phyloP scores from a whole-genome alignment of 768 basidiomycete species.

The Boletus huronensis region DNA sequence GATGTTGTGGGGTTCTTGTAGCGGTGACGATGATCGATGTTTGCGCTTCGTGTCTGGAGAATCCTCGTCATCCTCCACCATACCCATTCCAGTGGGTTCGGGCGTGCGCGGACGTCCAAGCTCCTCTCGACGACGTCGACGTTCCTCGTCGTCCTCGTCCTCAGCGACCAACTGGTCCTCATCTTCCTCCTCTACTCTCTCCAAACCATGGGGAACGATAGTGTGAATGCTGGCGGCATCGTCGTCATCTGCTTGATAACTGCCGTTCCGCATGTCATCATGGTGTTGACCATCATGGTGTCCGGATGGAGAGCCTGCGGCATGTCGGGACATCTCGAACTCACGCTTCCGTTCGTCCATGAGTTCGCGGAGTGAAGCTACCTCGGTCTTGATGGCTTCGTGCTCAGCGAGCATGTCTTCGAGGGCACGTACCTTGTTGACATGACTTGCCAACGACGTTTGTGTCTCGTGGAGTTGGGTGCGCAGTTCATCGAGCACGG shows the following conservation, averaged over 20 bases:
- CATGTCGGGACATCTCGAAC: conserved; percentile 30
- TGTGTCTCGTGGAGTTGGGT: conserved; percentile 84
- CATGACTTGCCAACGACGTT: conserved; percentile 65
- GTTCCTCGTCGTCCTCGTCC: conserved; percentile 47
- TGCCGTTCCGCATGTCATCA: conserved; percentile 12
- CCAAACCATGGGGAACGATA: conserved; percentile 63
- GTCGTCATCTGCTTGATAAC: conserved; percentile 54
- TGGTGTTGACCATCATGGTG: conserved; percentile 19
- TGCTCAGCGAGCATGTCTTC: conserved; percentile 83
- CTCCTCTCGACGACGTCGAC: conserved; percentile 45
- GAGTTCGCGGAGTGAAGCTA: conserved; percentile 65
- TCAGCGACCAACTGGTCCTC: conserved; percentile 48
- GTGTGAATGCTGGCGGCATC: conserved; percentile 73
- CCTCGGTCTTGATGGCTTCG: conserved; percentile 76
- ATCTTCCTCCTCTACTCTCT: conserved; percentile 72
- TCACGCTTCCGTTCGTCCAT: conserved; percentile 65
- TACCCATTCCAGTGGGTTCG: conserved; percentile 65
- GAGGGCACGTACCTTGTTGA: conserved; percentile 79
- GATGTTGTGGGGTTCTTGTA: conserved; percentile 18
- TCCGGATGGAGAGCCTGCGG: conserved; percentile 24
- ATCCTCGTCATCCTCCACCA: conserved; percentile 45
- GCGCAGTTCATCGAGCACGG: conserved; percentile 62
- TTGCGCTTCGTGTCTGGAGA: conserved; percentile 21
- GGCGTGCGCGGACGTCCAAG: conserved; percentile 76
- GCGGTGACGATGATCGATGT: conserved; percentile 17